phyloP scores from a whole-genome alignment of 768 basidiomycete species.

The Boletus subcaerulescens region DNA sequence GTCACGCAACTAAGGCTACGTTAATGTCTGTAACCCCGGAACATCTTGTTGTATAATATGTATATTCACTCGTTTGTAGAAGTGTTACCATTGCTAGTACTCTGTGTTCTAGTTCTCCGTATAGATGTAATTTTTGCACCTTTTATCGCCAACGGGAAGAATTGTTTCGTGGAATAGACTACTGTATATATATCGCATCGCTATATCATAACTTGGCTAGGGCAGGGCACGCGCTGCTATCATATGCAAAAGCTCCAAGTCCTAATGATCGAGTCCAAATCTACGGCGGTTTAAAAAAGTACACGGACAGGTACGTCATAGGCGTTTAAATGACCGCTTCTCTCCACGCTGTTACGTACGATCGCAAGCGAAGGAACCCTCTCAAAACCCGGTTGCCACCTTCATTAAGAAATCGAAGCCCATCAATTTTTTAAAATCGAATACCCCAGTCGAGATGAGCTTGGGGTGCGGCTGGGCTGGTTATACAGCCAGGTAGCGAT shows the following conservation, averaged over 20 bases:
- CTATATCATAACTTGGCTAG: constrained; percentile 25
- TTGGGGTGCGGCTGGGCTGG: constrained; percentile 46
- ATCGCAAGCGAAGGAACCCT: constrained; percentile 1
- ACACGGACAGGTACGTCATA: constrained; percentile 16
- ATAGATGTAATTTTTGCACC: background rate
- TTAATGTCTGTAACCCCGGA: background rate
- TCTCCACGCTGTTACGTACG: background rate
- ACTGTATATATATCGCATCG: constrained; percentile 28
- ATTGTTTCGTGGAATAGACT: constrained; percentile 21
- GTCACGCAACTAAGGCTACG: constrained; percentile 19
- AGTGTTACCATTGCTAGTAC: background rate
- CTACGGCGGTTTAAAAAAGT: constrained; percentile 18
- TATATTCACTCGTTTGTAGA: constrained; percentile 23
- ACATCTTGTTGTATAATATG: constrained; percentile 11
- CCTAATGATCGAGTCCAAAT: constrained; percentile 28
- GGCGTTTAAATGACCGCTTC: constrained; percentile 12
- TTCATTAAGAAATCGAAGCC: background rate
- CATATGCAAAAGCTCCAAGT: constrained; percentile 17
- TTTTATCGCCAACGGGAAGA: constrained; percentile 7
- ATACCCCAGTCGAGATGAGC: constrained; percentile 27
- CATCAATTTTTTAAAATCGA: constrained; percentile 24
- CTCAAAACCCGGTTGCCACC: background rate
- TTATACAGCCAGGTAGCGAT: constrained; percentile 93
- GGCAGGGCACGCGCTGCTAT: constrained; percentile 12
- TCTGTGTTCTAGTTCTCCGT: background rate